Evolutionary conservation across 495 filamentous ascomycete species (phyloP), one percentile per base, ranked within the genome.

Genomic region (Extremus antarcticus): DNA sequence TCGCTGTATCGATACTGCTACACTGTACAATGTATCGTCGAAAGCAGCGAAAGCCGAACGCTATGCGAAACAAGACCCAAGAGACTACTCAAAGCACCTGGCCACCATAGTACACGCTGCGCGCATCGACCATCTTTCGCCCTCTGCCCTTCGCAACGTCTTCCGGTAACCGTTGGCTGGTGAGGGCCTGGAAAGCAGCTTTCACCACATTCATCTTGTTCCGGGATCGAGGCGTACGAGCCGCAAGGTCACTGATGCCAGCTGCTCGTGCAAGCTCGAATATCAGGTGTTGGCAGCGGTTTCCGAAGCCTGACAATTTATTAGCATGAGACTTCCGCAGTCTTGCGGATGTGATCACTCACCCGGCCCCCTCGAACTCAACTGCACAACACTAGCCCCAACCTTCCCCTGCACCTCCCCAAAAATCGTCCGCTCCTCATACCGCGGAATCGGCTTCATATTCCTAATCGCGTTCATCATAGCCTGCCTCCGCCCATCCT

Each of bases 151-250:
- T 73, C 43, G 92, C 92, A 66, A 98, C 78, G 63, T 89, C 83
- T 66, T 97, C 88, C 10, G 94, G 94, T 60, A 91, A 71, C 55
- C 75, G 78, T 74, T 99, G 92, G 71, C 70, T 84, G 71, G 78
- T 75, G 45, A 99, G 74, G 0, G 91, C 92, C 65, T 90, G 62
- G 65, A 86, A 85, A 25, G 86, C 80, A 15, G 92, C 91, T 74
- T 96, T 96, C 62, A 94, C 83, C 15, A 88, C 85, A 71, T 99
- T 99, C 88, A 97, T 94, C 51, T 85, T 86, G 76, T 96, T 99
- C 54, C 88, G 74, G 22, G 85, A 83, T 22, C 88, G 78, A 43
- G 79, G 79, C 43, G 94, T 86, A 35, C 78, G 78, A 17, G 88
- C 92, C 7, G 87, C 78, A 15, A 99, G 78, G 66, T 99, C 92